Evolutionary conservation across 495 filamentous ascomycete species (phyloP), one percentile per base, ranked within the genome.

Genomic region (Tuber melanosporum): DNA sequence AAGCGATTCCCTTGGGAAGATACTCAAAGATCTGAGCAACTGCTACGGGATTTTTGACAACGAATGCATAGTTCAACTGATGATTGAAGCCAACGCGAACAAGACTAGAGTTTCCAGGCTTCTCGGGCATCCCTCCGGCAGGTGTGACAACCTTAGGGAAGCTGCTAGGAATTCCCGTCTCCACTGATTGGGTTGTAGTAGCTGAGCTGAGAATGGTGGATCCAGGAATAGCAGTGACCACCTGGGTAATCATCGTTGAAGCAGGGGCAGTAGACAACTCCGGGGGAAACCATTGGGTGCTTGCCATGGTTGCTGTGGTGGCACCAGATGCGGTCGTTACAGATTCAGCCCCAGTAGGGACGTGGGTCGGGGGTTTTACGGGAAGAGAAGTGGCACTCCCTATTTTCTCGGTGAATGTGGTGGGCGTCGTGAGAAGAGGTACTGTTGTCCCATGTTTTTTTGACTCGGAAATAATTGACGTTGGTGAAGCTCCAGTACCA

Each of bases 71-170:
- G 82, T 96, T 94, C 77, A 96, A 88, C 7, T 87, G 86, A 80
- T 90, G 90, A 42, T 89, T 85, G 87, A 98, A 97, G 19, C 93
- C 96, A 75, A 99, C 87, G 81, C 97, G 93, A 77, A 97, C 90
- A 78, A 94, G 83, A 32, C 87, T 87, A 1, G 88, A 89, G 80
- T 92, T 92, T 3, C 85, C 82, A 2, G 94, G 93, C 62, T 85
- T 83, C 32, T 81, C 70, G 41, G 82, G 82, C 66, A 83, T 80
- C 45, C 80, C 82, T 26, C 79, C 83, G 47, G 79, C 81, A 15
- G 94, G 94, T 36, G 89, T 87, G 77, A 98, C 95, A 43, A 92
- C 88, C 76, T 88, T 89, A 15, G 95, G 94, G 66, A 96, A 86
- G 44, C 84, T 83, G 0, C 90, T 87, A 0, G 92, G 89, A 76